A percentile compares a stretch with the other conserved stretches of the same genome.
Conservation (phyloP, 805 yeast genomes). For the Ascoidea rubescens region DNA sequence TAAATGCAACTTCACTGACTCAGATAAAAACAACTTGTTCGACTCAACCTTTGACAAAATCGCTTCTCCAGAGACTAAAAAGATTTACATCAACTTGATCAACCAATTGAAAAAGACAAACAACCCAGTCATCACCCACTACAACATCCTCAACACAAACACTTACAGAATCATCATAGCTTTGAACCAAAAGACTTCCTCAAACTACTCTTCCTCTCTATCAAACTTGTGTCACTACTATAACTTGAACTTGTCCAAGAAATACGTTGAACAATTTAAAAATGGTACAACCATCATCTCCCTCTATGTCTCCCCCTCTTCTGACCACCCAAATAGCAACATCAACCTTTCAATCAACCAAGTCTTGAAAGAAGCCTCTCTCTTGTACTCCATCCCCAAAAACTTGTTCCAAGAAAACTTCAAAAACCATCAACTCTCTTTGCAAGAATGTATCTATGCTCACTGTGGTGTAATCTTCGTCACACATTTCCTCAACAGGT, state of each 20-base stretch:
- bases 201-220: constrained; percentile 78
- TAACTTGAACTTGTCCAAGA: constrained; percentile 70
- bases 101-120: constrained; percentile 54
- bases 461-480: constrained; percentile 89
- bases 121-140: constrained; percentile 88
- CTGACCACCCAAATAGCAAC: constrained; percentile 25
- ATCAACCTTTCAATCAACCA: constrained; percentile 69
- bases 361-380: constrained; percentile 86
- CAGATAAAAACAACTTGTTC: constrained; percentile 53
- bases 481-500: constrained; percentile 85
- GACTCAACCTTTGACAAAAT: constrained; percentile 68
- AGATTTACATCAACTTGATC: constrained; percentile 60
- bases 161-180: constrained; percentile 87
- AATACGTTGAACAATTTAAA: constrained; percentile 87
- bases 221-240: constrained; percentile 81
- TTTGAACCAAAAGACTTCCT: constrained; percentile 69
- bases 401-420: constrained; percentile 67
- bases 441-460: constrained; percentile 90
- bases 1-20: constrained; percentile 44
- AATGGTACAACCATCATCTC: constrained; percentile 82
- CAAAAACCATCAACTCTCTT: constrained; percentile 62
- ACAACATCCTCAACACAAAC: constrained; percentile 61
- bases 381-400: constrained; percentile 82
- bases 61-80: constrained; percentile 69
- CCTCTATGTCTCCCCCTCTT: constrained; percentile 59